phyloP scores from a whole-genome alignment of 2,329 filamentous ascomycete species.

The Cladosporium velox region DNA sequence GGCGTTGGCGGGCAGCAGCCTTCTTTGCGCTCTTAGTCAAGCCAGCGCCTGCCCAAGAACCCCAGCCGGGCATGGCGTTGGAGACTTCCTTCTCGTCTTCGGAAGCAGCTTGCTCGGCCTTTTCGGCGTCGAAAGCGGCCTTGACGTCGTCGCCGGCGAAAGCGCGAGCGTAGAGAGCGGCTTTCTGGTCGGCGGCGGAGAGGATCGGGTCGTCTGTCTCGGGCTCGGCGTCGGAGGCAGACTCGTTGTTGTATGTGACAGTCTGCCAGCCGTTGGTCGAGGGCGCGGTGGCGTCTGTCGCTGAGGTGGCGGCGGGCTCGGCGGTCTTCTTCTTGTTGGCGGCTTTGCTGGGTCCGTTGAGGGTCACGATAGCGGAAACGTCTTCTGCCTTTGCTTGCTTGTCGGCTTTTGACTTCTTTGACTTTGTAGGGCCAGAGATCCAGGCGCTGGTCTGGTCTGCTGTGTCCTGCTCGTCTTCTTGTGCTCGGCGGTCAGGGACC shows the following conservation, averaged over 20 bases:
- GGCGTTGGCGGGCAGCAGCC: constrained; percentile 53
- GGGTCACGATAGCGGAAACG: constrained; percentile 21
- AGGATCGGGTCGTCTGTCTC: constrained; percentile 30
- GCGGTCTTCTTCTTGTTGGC: constrained; percentile 26
- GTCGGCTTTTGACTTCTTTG: constrained; percentile 29
- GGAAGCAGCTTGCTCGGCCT: constrained; percentile 67
- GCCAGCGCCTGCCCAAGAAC: constrained; percentile 84
- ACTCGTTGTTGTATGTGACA: constrained; percentile 41
- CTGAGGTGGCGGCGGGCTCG: constrained; percentile 31
- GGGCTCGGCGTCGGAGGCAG: constrained; percentile 32
- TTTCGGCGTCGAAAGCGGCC: constrained; percentile 78
- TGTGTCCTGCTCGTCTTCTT: constrained; percentile 17
- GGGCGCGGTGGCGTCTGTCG: neutral
- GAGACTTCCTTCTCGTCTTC: constrained; percentile 83
- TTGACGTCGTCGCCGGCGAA: constrained; percentile 88
- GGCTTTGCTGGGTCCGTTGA: constrained; percentile 17
- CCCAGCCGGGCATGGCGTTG: constrained; percentile 91
- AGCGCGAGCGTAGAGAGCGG: constrained; percentile 72
- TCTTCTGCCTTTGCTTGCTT: constrained; percentile 24
- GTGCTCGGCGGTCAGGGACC: constrained; percentile 21
- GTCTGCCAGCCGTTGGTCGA: constrained; percentile 47
- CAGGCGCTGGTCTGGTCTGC: constrained; percentile 24
- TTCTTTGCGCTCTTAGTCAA: constrained; percentile 70
- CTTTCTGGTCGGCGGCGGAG: constrained; percentile 48
- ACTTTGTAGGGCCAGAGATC: constrained; percentile 27